A percentile compares a stretch with the other conserved stretches of the same genome.
Evolutionary conservation across 129 eudicot species (phyloP).

Genomic region (Artemisia annua): DNA sequence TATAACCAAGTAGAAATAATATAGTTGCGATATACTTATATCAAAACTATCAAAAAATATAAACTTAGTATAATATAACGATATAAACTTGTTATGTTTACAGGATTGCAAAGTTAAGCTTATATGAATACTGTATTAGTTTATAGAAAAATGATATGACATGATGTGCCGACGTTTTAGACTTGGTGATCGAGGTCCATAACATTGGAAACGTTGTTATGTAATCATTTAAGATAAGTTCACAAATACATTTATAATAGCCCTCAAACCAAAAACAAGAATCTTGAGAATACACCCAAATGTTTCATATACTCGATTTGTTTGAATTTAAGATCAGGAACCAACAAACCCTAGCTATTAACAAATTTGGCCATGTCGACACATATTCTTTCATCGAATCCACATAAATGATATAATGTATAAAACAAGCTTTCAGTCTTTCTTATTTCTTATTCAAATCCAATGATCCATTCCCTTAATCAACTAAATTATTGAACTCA

Average conservation of each 20-base stretch:
- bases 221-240: no score
- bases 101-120: no score
- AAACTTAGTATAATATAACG: no score
- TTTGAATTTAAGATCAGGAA: constrained; percentile 1
- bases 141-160: background rate
- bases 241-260: no score
- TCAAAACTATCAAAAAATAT: no score
- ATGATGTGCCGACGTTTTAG: no score
- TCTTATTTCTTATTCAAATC: constrained; percentile 7
- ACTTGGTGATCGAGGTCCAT: no score
- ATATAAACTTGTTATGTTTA: no score
- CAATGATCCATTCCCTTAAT: constrained; percentile 4
- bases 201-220: no score
- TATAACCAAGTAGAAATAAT: no score
- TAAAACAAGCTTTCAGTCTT: constrained; percentile 5
- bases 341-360: background rate
- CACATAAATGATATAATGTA: background rate
- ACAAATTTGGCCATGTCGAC: background rate
- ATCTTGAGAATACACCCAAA: background rate
- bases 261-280: background rate
- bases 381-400: background rate
- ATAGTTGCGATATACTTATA: no score
- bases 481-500: constrained; percentile 21
- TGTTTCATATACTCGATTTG: background rate
- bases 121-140: no score